phyloP scores from a whole-genome alignment of 139 green algal species.

The Spirogloea muscicola region DNA sequence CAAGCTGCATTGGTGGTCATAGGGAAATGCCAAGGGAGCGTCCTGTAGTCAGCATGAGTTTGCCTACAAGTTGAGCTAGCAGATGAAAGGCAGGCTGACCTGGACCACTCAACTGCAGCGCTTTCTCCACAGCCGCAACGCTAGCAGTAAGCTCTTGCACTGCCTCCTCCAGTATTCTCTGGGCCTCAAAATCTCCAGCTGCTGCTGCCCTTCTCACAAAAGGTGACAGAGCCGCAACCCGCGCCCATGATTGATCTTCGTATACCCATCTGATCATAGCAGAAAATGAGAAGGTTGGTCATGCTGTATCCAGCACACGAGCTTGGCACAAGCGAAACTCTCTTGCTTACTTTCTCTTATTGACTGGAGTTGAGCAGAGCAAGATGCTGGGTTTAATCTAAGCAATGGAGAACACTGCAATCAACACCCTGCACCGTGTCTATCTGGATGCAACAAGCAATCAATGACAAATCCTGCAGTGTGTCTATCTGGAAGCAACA shows the following conservation, averaged over 20 bases:
- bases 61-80: not conserved
- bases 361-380: too few relatives aligned
- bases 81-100: not conserved
- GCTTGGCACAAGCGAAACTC: too few relatives aligned
- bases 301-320: not conserved
- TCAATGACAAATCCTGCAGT: not conserved
- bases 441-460: too few relatives aligned
- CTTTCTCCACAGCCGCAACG: not conserved
- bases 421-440: not conserved
- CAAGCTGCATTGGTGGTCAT: too few relatives aligned
- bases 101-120: not conserved
- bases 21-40: too few relatives aligned
- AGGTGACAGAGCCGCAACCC: conserved; percentile 2
- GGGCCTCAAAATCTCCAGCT: not conserved
- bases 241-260: not conserved
- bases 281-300: not conserved
- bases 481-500: not conserved
- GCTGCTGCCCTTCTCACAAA: not conserved
- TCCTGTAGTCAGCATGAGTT: not conserved
- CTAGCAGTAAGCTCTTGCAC: conserved; percentile 8
- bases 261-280: conserved; percentile 12
- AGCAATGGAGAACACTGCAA: not conserved
- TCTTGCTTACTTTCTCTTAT: too few relatives aligned
- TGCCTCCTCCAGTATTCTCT: conserved; percentile 2
- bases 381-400: not conserved